A percentile compares a stretch with the other conserved stretches of the same genome.
phyloP scores from a whole-genome alignment of 2,329 filamentous ascomycete genomes.

The Falciphora oryzae region DNA sequence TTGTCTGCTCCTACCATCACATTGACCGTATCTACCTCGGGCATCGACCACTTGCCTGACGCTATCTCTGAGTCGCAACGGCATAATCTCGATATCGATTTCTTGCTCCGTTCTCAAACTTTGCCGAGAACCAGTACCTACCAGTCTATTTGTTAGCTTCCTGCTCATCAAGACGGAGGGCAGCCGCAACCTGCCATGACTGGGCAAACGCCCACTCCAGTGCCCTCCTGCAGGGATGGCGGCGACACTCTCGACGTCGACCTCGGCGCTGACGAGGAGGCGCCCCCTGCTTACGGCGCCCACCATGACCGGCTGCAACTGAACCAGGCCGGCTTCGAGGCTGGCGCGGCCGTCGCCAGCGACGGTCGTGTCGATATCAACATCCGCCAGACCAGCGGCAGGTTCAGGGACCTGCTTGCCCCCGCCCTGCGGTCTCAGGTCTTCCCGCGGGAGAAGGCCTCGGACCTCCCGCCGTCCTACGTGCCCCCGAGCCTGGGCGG shows the following conservation, averaged over 20 bases:
- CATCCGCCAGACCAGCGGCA: slow-evolving; percentile 64
- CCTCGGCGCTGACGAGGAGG: slow-evolving; percentile 34
- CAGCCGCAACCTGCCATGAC: no score
- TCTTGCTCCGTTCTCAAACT: no score
- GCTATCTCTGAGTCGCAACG: no score
- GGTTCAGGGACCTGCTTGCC: slow-evolving; percentile 60
- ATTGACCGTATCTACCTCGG: no score
- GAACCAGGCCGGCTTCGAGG: slow-evolving; percentile 56
- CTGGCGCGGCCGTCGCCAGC: slow-evolving; percentile 53
- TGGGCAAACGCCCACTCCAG: no score
- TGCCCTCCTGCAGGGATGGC: no score
- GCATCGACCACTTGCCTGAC: no score
- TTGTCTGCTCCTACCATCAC: no score
- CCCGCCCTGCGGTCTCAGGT: slow-evolving; percentile 57
- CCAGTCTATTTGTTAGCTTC: no score
- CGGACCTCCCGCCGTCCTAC: slow-evolving; percentile 56
- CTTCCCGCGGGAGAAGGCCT: slow-evolving; percentile 8
- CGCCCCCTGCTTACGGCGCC: slow-evolving; percentile 55
- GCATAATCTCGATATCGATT: no score
- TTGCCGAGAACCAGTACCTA: no score
- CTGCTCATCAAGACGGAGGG: no score
- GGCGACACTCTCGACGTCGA: slow-evolving; percentile 16
- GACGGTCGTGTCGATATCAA: slow-evolving; percentile 77
- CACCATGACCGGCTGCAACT: slow-evolving; percentile 51
- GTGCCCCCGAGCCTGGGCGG: slow-evolving; percentile 69